Evolutionary conservation across 257 asterid genomes (phyloP).

Genomic region (Pogostemon cablin): DNA sequence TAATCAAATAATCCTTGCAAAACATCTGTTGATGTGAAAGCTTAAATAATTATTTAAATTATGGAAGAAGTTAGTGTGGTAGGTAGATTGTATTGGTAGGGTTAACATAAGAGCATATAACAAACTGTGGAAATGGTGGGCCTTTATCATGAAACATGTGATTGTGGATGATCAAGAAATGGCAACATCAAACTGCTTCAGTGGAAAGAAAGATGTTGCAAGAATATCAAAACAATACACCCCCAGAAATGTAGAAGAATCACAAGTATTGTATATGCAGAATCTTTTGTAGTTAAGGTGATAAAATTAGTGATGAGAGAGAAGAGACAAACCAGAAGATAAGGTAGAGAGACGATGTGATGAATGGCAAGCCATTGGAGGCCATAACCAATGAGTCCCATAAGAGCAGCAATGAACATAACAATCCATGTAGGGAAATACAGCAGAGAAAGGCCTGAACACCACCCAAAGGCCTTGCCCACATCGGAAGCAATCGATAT

Average conservation of each 20-base stretch:
- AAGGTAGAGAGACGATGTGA: slow-evolving; percentile 51
- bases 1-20: neutral
- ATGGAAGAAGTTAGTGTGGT: neutral
- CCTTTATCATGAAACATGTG: slow-evolving; percentile 1
- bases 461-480: slow-evolving; percentile 79
- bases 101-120: too few species aligned
- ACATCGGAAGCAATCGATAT: slow-evolving; percentile 63
- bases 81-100: neutral
- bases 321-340: slow-evolving; percentile 47
- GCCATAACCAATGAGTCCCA: slow-evolving; percentile 68
- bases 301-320: neutral
- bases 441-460: slow-evolving; percentile 55
- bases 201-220: neutral
- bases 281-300: too few species aligned
- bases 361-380: slow-evolving; percentile 63
- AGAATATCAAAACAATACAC: too few species aligned
- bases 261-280: too few species aligned
- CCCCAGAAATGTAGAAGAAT: too few species aligned
- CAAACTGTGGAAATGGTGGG: too few species aligned
- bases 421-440: slow-evolving; percentile 55
- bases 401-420: slow-evolving; percentile 50
- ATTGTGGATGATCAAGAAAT: neutral
- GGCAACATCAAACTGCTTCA: neutral
- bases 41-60: neutral
- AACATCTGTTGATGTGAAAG: slow-evolving; percentile 1